These are phyloP conservation scores for Chlamydomonas asymmetrica DNA, from an alignment of 139 green algal genomes.

Conservation along the genomic window DNA sequence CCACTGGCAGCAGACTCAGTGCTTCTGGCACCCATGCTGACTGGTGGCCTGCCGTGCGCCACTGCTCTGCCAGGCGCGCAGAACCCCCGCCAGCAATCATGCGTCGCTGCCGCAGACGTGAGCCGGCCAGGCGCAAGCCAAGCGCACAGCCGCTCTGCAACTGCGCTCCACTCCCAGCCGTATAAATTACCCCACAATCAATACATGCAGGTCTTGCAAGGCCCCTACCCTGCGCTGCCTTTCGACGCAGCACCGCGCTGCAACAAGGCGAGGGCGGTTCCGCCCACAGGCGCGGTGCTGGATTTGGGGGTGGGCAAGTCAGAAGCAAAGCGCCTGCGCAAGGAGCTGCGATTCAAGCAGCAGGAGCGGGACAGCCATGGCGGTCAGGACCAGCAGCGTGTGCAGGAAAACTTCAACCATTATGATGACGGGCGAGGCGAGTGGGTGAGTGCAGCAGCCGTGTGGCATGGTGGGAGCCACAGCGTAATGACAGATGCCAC, in stretches of 20 bases:
- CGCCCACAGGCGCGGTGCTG: not conserved
- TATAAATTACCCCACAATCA: not conserved
- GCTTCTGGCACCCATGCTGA: no score
- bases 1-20: no score
- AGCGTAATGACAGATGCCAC: no score
- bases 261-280: not conserved
- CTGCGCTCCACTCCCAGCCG: no score
- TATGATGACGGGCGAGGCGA: constrained; percentile 12
- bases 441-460: not conserved
- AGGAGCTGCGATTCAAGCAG: constrained; percentile 11
- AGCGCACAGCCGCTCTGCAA: no score
- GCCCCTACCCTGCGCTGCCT: not conserved
- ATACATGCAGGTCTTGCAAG: not conserved
- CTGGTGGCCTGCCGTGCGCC: no score
- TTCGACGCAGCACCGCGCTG: not conserved
- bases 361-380: not conserved
- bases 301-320: not conserved
- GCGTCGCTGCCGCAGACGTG: no score
- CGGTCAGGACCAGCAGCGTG: not conserved
- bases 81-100: no score
- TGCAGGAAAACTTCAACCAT: constrained; percentile 9
- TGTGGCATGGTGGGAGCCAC: no score
- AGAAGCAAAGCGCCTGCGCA: not conserved
- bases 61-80: no score
- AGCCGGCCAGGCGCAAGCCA: no score